A percentile compares a stretch with the other conserved stretches of the same genome.
Conservation (phyloP, 1,284 basidiomycete species). For the Boletus austroedulis region DNA sequence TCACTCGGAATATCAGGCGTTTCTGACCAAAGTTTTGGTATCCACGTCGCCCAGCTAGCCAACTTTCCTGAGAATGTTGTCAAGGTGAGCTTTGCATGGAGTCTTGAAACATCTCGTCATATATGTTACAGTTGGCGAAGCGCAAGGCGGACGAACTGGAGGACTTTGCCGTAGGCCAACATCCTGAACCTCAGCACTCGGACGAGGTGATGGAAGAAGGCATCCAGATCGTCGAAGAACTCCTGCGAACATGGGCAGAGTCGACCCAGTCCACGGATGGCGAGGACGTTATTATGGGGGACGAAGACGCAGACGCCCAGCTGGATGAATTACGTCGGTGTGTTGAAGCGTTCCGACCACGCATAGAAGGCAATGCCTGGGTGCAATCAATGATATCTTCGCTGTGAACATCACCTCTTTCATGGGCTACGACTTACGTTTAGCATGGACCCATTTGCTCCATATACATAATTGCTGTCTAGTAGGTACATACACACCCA, state of each 20-base stretch:
- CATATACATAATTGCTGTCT: conserved; percentile 12
- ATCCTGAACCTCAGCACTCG: conserved; percentile 48
- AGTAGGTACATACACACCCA: conserved; percentile 13
- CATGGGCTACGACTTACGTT: background rate
- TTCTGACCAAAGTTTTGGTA: conserved; percentile 97
- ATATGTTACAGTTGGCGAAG: conserved; percentile 71
- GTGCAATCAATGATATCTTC: conserved; percentile 57
- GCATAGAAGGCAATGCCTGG: conserved; percentile 69
- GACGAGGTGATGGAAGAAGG: conserved; percentile 74
- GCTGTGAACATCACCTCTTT: conserved; percentile 32
- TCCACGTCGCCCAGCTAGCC: conserved; percentile 95
- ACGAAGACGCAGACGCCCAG: conserved; percentile 54
- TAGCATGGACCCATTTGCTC: background rate
- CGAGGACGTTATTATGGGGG: conserved; percentile 59
- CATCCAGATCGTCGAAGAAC: conserved; percentile 74
- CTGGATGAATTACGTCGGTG: conserved; percentile 63
- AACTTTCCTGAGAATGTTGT: conserved; percentile 95
- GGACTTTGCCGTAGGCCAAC: conserved; percentile 70
- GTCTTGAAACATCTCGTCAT: background rate
- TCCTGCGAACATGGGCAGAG: conserved; percentile 74
- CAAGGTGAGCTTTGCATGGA: conserved; percentile 49
- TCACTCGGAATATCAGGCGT: conserved; percentile 48
- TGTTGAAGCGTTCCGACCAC: conserved; percentile 64
- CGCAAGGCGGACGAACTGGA: conserved; percentile 96
- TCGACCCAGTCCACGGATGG: conserved; percentile 38